Evolutionary conservation across 495 filamentous ascomycete species (phyloP), one percentile per base, ranked within the genome.

Genomic region (Darksidea phi): DNA sequence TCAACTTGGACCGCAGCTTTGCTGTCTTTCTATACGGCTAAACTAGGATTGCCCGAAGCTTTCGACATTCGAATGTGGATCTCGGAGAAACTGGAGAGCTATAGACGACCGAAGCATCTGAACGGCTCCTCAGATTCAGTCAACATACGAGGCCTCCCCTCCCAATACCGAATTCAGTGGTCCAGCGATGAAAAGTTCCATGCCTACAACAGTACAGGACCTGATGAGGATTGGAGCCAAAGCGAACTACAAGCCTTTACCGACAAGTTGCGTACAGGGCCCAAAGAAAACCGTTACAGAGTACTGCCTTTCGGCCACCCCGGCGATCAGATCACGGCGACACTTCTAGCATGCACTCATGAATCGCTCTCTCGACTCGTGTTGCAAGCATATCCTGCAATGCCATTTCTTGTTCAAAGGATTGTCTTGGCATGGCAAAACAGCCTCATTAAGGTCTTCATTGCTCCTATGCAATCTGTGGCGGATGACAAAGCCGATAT

Each of bases 1-100:
- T 77, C 79, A 8, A 83, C 80, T 15, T 85, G 82, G 82, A 79
- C 72, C 6, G 73, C 79, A 12, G 82, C 79, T 21, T 56, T 84
- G 42, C 72, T 82, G 12, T 75, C 79, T 0, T 63, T 84, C 6
- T 74, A 72, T 37, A 76, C 66, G 1, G 70, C 71, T 1, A 67
- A 71, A 13, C 59, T 74, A 21, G 66, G 72, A 10, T 47, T 66
- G 25, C 70, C 72, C 6, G 68, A 67, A 47, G 50, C 48, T 23
- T 61, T 67, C 41, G 60, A 67, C 10, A 55, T 57, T 8, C 26
- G 50, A 13, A 15, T 41, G 6, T 67, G 24, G 28, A 53, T 61
- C 1, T 42, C n/a, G 0, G 54, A 57, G 36, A 38, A 48, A 0
- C 25, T 59, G 11, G 32, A 21, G 11, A 37, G 45, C 13, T 57